Percentiles rank a stretch among this genome's conserved stretches.
Evolutionary conservation across 805 yeast genomes (phyloP).

Genomic region (Zygosaccharomyces bailii): DNA sequence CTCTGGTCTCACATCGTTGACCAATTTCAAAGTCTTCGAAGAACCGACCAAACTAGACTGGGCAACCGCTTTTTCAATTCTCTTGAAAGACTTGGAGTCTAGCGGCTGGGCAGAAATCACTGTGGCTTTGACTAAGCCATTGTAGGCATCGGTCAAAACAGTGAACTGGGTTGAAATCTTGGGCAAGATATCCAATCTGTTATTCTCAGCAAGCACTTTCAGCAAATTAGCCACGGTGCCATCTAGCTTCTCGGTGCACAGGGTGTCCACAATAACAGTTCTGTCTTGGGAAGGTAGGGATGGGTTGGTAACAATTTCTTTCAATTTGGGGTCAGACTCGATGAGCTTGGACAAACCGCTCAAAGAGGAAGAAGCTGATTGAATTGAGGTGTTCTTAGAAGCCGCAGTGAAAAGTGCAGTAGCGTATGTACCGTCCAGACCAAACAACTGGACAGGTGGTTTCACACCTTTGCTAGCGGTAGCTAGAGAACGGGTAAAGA

Average conservation of each 20-base stretch:
- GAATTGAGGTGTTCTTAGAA: conserved; percentile 72
- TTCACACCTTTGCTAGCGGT: conserved; percentile 52
- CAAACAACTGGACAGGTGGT: conserved; percentile 92
- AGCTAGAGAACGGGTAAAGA: conserved; percentile 69
- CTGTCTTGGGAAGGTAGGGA: conserved; percentile 76
- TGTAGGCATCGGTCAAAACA: conserved; percentile 79
- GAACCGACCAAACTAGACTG: conserved; percentile 78
- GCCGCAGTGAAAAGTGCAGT: conserved; percentile 92
- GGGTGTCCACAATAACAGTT: conserved; percentile 59
- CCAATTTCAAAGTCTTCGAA: conserved; percentile 80
- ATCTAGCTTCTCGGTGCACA: conserved; percentile 56
- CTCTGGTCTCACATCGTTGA: conserved; percentile 81
- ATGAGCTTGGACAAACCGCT: conserved; percentile 50
- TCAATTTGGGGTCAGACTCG: conserved; percentile 59
- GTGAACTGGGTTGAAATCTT: conserved; percentile 67
- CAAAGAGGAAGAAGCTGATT: conserved; percentile 65
- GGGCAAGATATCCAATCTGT: conserved; percentile 73
- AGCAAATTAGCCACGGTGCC: conserved; percentile 75
- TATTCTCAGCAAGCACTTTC: conserved; percentile 85
- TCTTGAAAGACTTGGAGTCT: conserved; percentile 73
- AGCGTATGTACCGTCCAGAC: conserved; percentile 96
- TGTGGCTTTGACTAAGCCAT: conserved; percentile 89
- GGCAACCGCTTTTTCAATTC: conserved; percentile 73
- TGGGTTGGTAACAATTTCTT: conserved; percentile 69
- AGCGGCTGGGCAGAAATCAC: conserved; percentile 84